Evolutionary conservation across 352 stramenopile genomes (phyloP).

Genomic region (Phytopythium mirpurense): DNA sequence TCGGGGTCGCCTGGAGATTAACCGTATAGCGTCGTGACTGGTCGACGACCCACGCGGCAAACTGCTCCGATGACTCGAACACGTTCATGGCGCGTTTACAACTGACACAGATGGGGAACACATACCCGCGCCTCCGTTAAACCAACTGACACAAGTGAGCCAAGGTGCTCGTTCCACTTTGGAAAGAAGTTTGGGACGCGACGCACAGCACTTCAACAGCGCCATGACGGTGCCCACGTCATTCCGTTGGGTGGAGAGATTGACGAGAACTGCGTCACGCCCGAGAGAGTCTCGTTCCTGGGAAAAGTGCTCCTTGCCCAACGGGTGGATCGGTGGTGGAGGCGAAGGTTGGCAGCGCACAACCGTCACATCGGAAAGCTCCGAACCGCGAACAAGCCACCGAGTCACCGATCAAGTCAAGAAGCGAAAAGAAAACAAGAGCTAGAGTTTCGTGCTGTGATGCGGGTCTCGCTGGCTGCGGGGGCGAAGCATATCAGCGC

Average conservation of each 20-base stretch:
- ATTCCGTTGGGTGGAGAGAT: no score
- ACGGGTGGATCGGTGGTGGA: no score
- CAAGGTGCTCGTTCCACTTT: no score
- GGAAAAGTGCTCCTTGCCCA: background rate
- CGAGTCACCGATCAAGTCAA: background rate
- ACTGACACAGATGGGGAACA: background rate
- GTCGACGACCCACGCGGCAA: slow-evolving; percentile 24
- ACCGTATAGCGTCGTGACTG: slow-evolving; percentile 12
- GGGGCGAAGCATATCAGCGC: background rate
- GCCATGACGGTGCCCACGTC: no score
- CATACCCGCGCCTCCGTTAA: background rate
- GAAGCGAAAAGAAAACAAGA: background rate
- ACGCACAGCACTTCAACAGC: no score
- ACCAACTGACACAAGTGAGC: no score
- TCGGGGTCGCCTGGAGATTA: slow-evolving; percentile 10
- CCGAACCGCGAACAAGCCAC: background rate
- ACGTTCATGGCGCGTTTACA: background rate
- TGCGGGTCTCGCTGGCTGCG: background rate
- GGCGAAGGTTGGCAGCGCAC: background rate
- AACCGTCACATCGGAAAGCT: background rate
- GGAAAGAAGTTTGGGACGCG: no score
- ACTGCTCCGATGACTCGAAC: slow-evolving; percentile 11
- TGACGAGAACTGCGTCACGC: background rate
- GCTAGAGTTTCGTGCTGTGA: no score
- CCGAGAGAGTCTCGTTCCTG: background rate